Conservation (phyloP, 768 basidiomycete genomes). For the Russula sp. region DNA sequence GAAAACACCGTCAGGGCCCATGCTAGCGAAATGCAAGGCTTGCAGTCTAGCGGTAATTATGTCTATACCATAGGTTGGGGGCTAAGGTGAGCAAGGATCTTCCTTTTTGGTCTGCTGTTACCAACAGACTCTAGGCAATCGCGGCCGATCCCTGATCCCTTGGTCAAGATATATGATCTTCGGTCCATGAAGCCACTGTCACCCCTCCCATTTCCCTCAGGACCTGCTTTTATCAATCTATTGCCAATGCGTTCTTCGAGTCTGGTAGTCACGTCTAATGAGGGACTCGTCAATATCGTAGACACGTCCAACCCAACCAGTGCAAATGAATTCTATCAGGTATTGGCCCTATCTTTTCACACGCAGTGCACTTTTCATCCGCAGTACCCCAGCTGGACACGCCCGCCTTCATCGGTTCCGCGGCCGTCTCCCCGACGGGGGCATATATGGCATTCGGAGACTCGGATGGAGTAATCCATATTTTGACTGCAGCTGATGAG, state of each 20-base stretch:
- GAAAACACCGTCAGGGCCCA: slow-evolving; percentile 74
- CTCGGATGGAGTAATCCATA: slow-evolving; percentile 76
- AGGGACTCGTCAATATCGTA: slow-evolving; percentile 82
- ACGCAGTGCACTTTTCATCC: neutral
- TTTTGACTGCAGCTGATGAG: slow-evolving; percentile 71
- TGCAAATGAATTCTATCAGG: slow-evolving; percentile 78
- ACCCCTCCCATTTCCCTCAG: slow-evolving; percentile 82
- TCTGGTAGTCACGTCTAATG: slow-evolving; percentile 70
- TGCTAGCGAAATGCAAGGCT: slow-evolving; percentile 73
- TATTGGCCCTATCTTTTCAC: slow-evolving; percentile 34
- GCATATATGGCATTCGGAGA: slow-evolving; percentile 94
- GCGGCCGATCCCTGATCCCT: slow-evolving; percentile 82
- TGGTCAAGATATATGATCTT: slow-evolving; percentile 90
- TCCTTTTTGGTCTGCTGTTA: neutral
- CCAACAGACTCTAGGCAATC: slow-evolving; percentile 57
- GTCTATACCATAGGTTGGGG: slow-evolving; percentile 86
- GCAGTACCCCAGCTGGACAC: slow-evolving; percentile 54
- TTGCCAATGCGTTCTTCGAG: slow-evolving; percentile 74
- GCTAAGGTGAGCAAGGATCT: slow-evolving; percentile 55
- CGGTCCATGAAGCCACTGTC: slow-evolving; percentile 79
- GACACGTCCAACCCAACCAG: slow-evolving; percentile 72
- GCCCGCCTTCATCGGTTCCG: slow-evolving; percentile 73
- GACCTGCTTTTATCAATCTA: slow-evolving; percentile 80
- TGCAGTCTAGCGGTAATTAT: slow-evolving; percentile 75
- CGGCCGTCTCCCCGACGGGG: slow-evolving; percentile 80